Evolutionary conservation across 176 grass and related monocot species (phyloP).

Genomic region (Raddia guianensis): DNA sequence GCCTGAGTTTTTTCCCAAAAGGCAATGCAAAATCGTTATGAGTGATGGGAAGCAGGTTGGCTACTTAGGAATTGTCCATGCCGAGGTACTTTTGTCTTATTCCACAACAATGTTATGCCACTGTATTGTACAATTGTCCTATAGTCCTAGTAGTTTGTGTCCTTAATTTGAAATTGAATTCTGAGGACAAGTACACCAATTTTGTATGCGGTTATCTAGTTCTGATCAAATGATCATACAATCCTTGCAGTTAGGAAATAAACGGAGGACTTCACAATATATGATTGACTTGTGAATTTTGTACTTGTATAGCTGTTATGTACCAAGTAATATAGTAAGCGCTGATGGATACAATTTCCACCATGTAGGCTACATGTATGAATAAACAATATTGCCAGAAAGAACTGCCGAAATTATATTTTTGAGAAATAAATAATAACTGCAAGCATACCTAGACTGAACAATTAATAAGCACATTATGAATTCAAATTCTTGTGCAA

Average conservation of each 20-base stretch:
- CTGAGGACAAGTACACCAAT: not conserved
- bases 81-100: conserved; percentile 55
- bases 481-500: not conserved
- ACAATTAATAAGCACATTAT: not conserved
- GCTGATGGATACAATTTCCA: not conserved
- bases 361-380: not conserved
- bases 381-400: not conserved
- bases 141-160: not conserved
- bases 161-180: not conserved
- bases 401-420: not conserved
- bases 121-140: not conserved
- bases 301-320: not conserved
- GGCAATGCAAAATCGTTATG: conserved; percentile 78
- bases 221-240: not conserved
- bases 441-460: not conserved
- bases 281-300: not conserved
- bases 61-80: conserved; percentile 83
- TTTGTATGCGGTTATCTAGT: not conserved
- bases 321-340: not conserved
- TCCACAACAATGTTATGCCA: not conserved
- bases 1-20: conserved; percentile 88
- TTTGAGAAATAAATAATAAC: not conserved
- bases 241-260: not conserved
- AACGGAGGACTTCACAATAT: not conserved
- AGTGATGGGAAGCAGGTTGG: conserved; percentile 74